Percentiles rank a stretch among this genome's conserved stretches.
Conservation (phyloP, 768 basidiomycete genomes). For the Pulveroboletus sp. region DNA sequence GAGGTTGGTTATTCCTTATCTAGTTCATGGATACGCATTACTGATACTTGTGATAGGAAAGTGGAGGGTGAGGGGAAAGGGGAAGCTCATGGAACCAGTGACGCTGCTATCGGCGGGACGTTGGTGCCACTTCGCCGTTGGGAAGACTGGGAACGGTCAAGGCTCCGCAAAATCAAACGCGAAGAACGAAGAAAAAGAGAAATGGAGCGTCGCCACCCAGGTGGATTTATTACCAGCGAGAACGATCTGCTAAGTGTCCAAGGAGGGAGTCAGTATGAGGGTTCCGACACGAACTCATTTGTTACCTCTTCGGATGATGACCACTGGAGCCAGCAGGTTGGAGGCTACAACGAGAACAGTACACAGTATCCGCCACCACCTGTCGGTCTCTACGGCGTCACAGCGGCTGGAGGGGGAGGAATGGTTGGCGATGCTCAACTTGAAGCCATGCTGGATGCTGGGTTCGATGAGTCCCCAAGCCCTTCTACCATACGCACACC, state of each 20-base stretch:
- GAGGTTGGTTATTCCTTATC: conserved; percentile 48
- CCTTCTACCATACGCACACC: conserved; percentile 42
- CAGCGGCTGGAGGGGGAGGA: conserved; percentile 25
- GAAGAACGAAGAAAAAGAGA: conserved; percentile 81
- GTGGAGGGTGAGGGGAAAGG: conserved; percentile 88
- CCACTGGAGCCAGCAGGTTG: conserved; percentile 93
- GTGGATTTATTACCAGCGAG: conserved; percentile 59
- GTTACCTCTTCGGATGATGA: conserved; percentile 87
- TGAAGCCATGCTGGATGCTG: conserved; percentile 88
- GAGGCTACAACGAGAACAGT: conserved; percentile 88
- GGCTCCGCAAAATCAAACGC: conserved; percentile 83
- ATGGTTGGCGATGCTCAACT: conserved; percentile 70
- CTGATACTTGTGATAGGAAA: conserved; percentile 52
- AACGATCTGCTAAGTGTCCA: conserved; percentile 58
- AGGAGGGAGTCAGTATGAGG: conserved; percentile 63
- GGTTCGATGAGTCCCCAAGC: conserved; percentile 66
- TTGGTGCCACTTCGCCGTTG: conserved; percentile 92
- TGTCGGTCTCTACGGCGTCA: conserved; percentile 52
- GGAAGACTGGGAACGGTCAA: conserved; percentile 99
- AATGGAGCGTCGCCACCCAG: conserved; percentile 71
- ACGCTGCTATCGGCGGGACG: conserved; percentile 44
- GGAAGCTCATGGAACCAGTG: conserved; percentile 70
- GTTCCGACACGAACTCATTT: conserved; percentile 77
- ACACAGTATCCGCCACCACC: conserved; percentile 81
- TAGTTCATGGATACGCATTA: neutral